These are phyloP conservation scores for Stipa capillata DNA, from an alignment of 176 grass and related monocot species.

Conservation along the genomic window DNA sequence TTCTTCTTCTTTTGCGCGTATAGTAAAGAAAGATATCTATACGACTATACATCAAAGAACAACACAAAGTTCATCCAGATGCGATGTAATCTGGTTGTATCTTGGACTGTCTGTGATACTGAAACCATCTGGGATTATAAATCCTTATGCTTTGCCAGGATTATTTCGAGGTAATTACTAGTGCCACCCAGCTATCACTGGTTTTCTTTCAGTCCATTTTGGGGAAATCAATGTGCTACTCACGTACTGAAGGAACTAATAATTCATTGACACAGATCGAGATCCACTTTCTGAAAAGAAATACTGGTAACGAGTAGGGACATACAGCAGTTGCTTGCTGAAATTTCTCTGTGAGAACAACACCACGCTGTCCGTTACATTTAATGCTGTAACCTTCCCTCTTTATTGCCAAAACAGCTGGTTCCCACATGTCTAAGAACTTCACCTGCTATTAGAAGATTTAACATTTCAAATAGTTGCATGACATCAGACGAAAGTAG, in stretches of 20 bases:
- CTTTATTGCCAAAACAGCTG: conserved; percentile 84
- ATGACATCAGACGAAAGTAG: neutral
- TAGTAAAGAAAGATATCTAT: neutral
- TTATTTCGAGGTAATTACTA: neutral
- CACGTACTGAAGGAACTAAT: neutral
- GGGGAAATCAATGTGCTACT: neutral
- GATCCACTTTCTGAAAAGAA: conserved; percentile 7
- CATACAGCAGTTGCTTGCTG: conserved; percentile 73
- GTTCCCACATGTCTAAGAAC: conserved; percentile 94
- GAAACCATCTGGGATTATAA: neutral
- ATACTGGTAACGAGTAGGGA: conserved; percentile 6
- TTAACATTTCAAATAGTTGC: conserved; percentile 23
- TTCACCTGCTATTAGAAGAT: conserved; percentile 44
- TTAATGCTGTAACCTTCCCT: conserved; percentile 93
- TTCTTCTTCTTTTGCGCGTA: neutral
- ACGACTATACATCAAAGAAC: no score
- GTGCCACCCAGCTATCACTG: neutral
- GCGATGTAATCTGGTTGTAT: neutral
- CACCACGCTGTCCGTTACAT: conserved; percentile 67
- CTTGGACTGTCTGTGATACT: neutral
- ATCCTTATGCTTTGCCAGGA: neutral
- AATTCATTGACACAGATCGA: neutral
- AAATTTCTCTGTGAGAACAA: conserved; percentile 79
- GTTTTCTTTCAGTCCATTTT: neutral
- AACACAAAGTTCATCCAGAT: neutral